Evolutionary conservation across 176 grass and related monocot genomes (phyloP).

Genomic region (Hsuehochloa calcarea): DNA sequence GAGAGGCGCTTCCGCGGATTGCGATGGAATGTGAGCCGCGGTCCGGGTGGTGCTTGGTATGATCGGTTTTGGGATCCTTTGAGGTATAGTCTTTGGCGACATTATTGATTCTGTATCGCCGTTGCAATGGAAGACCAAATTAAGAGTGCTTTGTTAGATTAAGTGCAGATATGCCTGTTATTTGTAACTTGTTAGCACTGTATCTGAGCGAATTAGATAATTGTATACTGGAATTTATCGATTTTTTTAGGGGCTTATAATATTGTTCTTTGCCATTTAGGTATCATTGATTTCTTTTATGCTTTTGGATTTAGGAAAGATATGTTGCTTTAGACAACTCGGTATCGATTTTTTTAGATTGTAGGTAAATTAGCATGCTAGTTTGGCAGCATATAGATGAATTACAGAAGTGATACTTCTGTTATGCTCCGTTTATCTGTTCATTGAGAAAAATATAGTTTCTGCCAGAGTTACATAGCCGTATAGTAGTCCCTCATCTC

Average conservation of each 20-base stretch:
- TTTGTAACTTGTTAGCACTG: neutral
- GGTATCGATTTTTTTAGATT: neutral
- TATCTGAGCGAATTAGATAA: neutral
- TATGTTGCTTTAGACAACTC: neutral
- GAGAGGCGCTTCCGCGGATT: neutral
- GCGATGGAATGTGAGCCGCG: neutral
- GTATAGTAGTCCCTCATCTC: too few species aligned
- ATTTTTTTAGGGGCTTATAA: neutral
- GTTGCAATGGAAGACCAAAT: constrained; percentile 3
- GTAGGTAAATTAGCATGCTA: neutral
- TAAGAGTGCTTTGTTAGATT: neutral
- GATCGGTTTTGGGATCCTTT: neutral
- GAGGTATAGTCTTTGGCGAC: neutral
- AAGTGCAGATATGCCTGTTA: neutral
- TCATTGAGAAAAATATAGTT: neutral
- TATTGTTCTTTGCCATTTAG: neutral
- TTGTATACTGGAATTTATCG: neutral
- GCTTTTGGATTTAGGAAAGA: neutral
- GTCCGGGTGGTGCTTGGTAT: neutral
- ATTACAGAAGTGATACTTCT: neutral
- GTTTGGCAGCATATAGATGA: neutral
- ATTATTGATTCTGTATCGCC: constrained; percentile 2
- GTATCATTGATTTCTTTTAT: constrained; percentile 15
- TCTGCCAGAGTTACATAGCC: too few species aligned
- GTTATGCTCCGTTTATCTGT: constrained; percentile 4